These are phyloP conservation scores for Parastagonospora nodorum DNA, from an alignment of 2,329 filamentous ascomycete species.

Conservation along the genomic window DNA sequence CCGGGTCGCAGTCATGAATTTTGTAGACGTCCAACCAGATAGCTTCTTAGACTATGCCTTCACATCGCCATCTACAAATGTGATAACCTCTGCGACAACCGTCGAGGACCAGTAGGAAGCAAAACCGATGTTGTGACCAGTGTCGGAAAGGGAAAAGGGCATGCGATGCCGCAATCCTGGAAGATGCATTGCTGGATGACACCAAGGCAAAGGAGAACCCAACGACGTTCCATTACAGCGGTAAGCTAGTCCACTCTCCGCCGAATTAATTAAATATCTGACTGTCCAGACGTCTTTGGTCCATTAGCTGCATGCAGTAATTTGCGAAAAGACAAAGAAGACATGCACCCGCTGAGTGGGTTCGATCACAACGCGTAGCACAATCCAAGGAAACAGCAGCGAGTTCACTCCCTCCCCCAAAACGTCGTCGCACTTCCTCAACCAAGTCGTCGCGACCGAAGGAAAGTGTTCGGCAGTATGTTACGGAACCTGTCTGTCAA, in stretches of 20 bases:
- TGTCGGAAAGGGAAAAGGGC: conserved; percentile 54
- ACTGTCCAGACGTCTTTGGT: conserved; percentile 40
- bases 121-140: conserved; percentile 54
- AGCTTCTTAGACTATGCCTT: conserved; percentile 45
- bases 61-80: conserved; percentile 37
- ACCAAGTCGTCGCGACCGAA: conserved; percentile 16
- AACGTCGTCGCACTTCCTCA: conserved; percentile 34
- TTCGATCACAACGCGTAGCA: conserved; percentile 41
- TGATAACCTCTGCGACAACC: conserved; percentile 26
- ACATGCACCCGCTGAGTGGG: conserved; percentile 53
- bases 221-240: conserved; percentile 43
- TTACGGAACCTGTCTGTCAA: conserved; percentile 3
- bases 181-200: conserved; percentile 38
- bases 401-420: conserved; percentile 26
- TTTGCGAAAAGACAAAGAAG: conserved; percentile 51
- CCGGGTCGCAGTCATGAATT: conserved; percentile 40
- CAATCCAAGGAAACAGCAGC: conserved; percentile 32
- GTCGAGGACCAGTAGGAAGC: conserved; percentile 45
- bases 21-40: conserved; percentile 43
- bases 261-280: conserved; percentile 12
- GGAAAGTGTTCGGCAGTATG: conserved; percentile 1
- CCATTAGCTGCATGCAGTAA: conserved; percentile 48
- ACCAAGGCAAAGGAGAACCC: conserved; percentile 26
- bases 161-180: conserved; percentile 49
- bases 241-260: conserved; percentile 22